phyloP scores from a whole-genome alignment of 2,329 filamentous ascomycete species.

The Talaromyces piceae region DNA sequence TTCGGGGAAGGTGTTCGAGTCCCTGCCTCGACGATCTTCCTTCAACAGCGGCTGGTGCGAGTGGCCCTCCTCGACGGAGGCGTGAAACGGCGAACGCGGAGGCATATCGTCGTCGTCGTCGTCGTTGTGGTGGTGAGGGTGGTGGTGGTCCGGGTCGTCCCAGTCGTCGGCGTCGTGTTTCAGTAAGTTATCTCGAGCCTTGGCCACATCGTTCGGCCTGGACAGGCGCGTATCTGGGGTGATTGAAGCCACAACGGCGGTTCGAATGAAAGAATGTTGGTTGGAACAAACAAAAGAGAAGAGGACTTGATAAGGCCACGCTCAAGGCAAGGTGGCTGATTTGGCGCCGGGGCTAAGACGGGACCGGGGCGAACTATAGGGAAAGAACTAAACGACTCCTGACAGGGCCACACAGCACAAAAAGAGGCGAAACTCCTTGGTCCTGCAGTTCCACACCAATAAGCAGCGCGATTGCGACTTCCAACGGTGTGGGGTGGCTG shows the following conservation, averaged over 20 bases:
- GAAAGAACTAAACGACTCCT: background rate
- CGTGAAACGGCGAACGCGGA: constrained; percentile 42
- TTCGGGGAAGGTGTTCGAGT: constrained; percentile 23
- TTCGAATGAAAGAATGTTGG: background rate
- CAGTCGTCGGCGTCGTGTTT: constrained; percentile 1
- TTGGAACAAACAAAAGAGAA: background rate
- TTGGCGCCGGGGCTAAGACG: background rate
- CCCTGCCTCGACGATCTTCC: constrained; percentile 34
- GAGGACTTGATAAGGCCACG: background rate
- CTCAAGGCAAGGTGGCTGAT: background rate
- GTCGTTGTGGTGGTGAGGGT: constrained; percentile 4
- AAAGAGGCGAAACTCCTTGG: background rate
- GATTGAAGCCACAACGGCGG: constrained; percentile 11
- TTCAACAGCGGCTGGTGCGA: constrained; percentile 50
- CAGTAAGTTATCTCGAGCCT: background rate
- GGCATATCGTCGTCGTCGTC: constrained; percentile 35
- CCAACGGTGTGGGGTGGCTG: background rate
- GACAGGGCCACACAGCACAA: background rate
- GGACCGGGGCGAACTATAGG: background rate
- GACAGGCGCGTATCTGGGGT: constrained; percentile 3
- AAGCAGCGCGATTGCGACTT: background rate
- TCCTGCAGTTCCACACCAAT: background rate
- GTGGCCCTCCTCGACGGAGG: constrained; percentile 42
- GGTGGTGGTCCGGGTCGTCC: constrained; percentile 6
- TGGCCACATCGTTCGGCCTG: constrained; percentile 2